Base-by-base conservation (phyloP, 2,329 filamentous ascomycete species). In the Boeremia exigua region DNA sequence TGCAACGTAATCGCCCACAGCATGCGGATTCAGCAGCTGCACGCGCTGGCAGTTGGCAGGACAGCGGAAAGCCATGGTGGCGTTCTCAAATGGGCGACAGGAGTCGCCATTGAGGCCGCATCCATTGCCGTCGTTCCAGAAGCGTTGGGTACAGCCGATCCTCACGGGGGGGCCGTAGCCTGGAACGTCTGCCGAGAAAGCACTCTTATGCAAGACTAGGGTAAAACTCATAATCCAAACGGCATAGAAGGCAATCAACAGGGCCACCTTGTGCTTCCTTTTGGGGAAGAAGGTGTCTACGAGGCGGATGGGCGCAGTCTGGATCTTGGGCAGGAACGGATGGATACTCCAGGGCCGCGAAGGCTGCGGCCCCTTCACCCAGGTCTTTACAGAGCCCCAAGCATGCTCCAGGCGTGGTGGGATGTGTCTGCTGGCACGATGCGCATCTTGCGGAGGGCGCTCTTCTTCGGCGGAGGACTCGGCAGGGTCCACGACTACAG, bases 71-170 rank as follows among this genome's bases (percentile, higher is more conserved):
- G 89, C 81, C 64, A 92, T 87, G 0, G 86, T 85, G 52, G 80
- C 84, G 60, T 86, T 87, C 54, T 83, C 84, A 68, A 95, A 95
- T 0, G 91, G 91, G 8, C 90, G 85, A 68, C 91, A 95, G 47
- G 86, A 80, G 57, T 86, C 85, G 6, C 91, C 91, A 62, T 94
- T 86, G 12, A 94, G 68, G 0, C 90, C 90, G 71, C 91, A 95
- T 11, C 78, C 78, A 68, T 92, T 93, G 30, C 86, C 87, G 33
- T 86, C 79, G 37, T 69, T 75, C 80, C 90, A 95, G 69, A 90
- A 91, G 12, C 86, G 83, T 49, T 84, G 81, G 11, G 83, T 84
- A 72, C 91, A 95, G 28, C 84, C 79, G 38, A 94, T 84, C 48
- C 82, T 80, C 50, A 83, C 80, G 0, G 90, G 89, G 40, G 78